These are phyloP conservation scores for Penicillium sp. DNA, from an alignment of 2,329 filamentous ascomycete genomes.

Conservation along the genomic window DNA sequence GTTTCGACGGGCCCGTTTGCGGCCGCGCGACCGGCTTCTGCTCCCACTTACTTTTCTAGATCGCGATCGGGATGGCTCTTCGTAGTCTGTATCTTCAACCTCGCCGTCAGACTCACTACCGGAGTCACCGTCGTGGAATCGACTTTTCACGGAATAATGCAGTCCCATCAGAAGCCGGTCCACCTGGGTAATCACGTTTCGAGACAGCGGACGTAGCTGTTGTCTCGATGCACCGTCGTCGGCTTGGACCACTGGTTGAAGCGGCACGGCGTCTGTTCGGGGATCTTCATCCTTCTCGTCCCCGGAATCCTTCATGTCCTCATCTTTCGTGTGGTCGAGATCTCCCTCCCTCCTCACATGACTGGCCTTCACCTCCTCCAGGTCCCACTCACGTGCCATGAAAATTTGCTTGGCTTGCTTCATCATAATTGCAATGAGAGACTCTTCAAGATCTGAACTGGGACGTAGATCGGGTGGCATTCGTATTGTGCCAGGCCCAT, in stretches of 20 bases:
- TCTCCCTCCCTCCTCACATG: slow-evolving; percentile 17
- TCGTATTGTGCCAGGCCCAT: slow-evolving; percentile 57
- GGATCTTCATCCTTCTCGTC: slow-evolving; percentile 17
- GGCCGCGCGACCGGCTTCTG: slow-evolving; percentile 28
- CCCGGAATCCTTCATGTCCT: slow-evolving; percentile 19
- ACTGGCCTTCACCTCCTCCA: slow-evolving; percentile 7
- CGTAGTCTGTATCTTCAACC: slow-evolving; percentile 33
- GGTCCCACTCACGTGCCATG: slow-evolving; percentile 40
- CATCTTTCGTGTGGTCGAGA: slow-evolving; percentile 20
- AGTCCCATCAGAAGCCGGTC: slow-evolving; percentile 71
- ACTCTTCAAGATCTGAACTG: slow-evolving; percentile 68
- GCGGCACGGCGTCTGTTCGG: slow-evolving; percentile 6
- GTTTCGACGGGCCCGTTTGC: slow-evolving; percentile 25
- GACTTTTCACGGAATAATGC: slow-evolving; percentile 65
- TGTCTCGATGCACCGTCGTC: slow-evolving; percentile 45
- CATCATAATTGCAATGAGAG: slow-evolving; percentile 67
- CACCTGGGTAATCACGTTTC: slow-evolving; percentile 69
- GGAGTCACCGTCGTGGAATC: slow-evolving; percentile 34
- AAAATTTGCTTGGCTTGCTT: slow-evolving; percentile 70
- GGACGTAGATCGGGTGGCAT: slow-evolving; percentile 50
- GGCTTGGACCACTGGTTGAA: slow-evolving; percentile 32
- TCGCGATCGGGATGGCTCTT: slow-evolving; percentile 17
- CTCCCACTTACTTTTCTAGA: slow-evolving; percentile 17
- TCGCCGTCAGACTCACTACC: slow-evolving; percentile 33
- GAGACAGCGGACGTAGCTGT: slow-evolving; percentile 67